These are phyloP conservation scores for Calocybe indica DNA, from an alignment of 768 basidiomycete species.

Conservation along the genomic window DNA sequence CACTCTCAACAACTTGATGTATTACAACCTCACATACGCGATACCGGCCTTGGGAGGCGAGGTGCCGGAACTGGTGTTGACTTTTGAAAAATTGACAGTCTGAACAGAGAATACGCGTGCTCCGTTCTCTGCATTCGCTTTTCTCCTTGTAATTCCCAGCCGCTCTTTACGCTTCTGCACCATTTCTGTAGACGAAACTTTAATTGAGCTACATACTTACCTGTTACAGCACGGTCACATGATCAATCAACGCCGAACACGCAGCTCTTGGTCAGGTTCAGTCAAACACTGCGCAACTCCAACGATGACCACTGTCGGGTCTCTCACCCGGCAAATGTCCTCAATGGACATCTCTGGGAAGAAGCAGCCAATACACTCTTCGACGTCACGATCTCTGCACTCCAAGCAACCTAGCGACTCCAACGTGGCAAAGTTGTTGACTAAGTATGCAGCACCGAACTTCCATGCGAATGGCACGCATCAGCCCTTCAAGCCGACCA, in stretches of 20 bases:
- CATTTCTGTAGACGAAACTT: too few relatives aligned
- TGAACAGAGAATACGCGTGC: too few relatives aligned
- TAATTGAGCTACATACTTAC: too few relatives aligned
- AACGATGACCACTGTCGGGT: slow-evolving; percentile 40
- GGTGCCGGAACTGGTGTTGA: too few relatives aligned
- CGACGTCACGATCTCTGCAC: slow-evolving; percentile 26
- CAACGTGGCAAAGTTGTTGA: slow-evolving; percentile 64
- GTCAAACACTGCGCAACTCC: not conserved
- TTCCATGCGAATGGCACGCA: slow-evolving; percentile 2
- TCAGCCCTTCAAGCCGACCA: slow-evolving; percentile 4
- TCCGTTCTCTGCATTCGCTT: too few relatives aligned
- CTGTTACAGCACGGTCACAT: slow-evolving; percentile 4
- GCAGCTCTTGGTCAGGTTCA: not conserved
- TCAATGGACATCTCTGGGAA: slow-evolving; percentile 50
- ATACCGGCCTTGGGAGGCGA: slow-evolving; percentile 2
- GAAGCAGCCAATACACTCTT: slow-evolving; percentile 31
- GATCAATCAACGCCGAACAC: not conserved
- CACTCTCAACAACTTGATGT: slow-evolving; percentile 15
- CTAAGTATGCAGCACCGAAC: slow-evolving; percentile 69
- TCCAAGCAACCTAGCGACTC: slow-evolving; percentile 54
- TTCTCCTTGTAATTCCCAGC: too few relatives aligned
- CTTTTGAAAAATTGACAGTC: too few relatives aligned
- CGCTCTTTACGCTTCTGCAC: too few relatives aligned
- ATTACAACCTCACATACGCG: slow-evolving; percentile 22
- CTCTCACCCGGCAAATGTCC: slow-evolving; percentile 64